Evolutionary conservation across 169 alveolate genomes (phyloP).

Genomic region (Eimeria tenella): DNA sequence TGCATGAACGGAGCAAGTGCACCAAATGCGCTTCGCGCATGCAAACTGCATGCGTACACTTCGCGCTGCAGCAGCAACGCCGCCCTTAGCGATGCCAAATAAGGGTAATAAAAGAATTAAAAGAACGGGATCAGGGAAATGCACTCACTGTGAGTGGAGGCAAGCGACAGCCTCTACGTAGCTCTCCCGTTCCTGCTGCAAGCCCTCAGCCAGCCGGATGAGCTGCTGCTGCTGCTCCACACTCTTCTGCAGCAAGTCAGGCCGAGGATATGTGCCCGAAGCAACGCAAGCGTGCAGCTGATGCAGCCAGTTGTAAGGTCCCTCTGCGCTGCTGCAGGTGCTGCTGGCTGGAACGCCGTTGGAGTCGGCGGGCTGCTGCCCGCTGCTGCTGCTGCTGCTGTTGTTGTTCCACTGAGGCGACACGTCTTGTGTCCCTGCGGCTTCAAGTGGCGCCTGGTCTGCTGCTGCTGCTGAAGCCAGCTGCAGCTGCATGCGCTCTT

Average conservation of each 20-base stretch:
- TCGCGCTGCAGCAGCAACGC: not conserved
- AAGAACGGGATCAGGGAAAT: not conserved
- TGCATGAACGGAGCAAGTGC: too few species aligned
- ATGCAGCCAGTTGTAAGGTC: constrained; percentile 71
- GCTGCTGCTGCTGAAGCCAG: constrained; percentile 50
- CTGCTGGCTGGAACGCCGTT: constrained; percentile 58
- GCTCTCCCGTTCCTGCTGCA: constrained; percentile 75
- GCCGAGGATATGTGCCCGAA: constrained; percentile 57
- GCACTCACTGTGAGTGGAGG: constrained; percentile 61
- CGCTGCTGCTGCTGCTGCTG: constrained; percentile 13
- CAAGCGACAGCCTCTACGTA: constrained; percentile 73
- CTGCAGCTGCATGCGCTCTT: constrained; percentile 62
- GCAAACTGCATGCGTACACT: not conserved
- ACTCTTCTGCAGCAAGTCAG: constrained; percentile 68
- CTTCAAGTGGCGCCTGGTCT: not conserved
- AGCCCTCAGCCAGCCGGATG: constrained; percentile 45
- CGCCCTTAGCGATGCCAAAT: not conserved
- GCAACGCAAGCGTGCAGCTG: constrained; percentile 59
- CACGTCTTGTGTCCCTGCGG: constrained; percentile 6
- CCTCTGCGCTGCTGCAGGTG: constrained; percentile 70
- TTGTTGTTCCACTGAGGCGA: constrained; percentile 32
- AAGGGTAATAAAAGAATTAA: not conserved
- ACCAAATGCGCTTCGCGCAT: too few species aligned
- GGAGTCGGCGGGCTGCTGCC: constrained; percentile 34
- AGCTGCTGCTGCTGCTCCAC: constrained; percentile 78